phyloP scores from a whole-genome alignment of 164 flowering plant species.

The Berberis vulgaris region DNA sequence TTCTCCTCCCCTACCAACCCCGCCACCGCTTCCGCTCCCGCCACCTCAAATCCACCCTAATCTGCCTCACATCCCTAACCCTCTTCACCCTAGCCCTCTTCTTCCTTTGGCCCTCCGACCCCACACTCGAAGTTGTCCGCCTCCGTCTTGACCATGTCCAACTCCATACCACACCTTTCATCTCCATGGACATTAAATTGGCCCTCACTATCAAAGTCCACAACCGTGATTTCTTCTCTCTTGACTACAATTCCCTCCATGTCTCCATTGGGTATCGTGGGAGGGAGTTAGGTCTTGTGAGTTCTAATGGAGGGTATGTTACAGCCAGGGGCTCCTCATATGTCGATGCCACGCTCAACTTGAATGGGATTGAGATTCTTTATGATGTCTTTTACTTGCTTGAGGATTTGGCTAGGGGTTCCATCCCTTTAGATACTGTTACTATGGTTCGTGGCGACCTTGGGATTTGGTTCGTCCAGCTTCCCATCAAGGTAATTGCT shows the following conservation, averaged over 20 bases:
- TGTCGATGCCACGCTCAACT: conserved; percentile 46
- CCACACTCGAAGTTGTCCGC: conserved; percentile 42
- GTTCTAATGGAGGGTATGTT: conserved; percentile 39
- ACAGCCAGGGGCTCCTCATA: conserved; percentile 48
- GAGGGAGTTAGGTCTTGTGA: conserved; percentile 50
- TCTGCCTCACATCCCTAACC: conserved; percentile 9
- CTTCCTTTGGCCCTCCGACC: conserved; percentile 68
- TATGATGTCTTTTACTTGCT: conserved; percentile 59
- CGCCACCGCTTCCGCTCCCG: conserved; percentile 7
- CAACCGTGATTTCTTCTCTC: conserved; percentile 56
- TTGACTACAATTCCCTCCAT: conserved; percentile 34
- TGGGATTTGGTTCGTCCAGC: conserved; percentile 44
- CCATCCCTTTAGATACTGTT: conserved; percentile 58
- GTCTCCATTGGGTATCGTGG: conserved; percentile 66
- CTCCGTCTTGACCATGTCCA: conserved; percentile 30
- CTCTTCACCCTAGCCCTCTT: conserved; percentile 20
- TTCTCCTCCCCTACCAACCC: too few species aligned
- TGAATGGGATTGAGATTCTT: conserved; percentile 57
- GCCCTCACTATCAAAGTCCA: conserved; percentile 38
- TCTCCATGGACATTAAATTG: conserved; percentile 47
- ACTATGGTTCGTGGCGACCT: conserved; percentile 44
- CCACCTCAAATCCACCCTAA: not conserved
- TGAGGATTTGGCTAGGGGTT: conserved; percentile 65
- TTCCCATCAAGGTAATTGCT: conserved; percentile 58
- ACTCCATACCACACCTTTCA: conserved; percentile 26